A percentile compares a stretch with the other conserved stretches of the same genome.
phyloP scores from a whole-genome alignment of 257 asterid genomes.

The Nicotiana sylvestris region DNA sequence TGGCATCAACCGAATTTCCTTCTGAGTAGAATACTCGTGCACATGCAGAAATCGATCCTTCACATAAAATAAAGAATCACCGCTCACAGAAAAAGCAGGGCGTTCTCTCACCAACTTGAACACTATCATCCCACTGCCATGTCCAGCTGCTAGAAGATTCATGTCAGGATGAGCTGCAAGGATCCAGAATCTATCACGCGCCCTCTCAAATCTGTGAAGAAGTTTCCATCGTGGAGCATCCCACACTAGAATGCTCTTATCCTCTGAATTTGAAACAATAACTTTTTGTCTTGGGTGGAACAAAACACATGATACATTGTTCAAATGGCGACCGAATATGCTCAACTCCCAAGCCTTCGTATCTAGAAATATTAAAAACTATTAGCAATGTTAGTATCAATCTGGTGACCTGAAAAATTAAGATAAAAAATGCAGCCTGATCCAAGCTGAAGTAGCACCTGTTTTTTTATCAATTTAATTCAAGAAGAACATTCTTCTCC shows the following conservation, averaged over 20 bases:
- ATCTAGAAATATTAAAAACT: constrained; percentile 39
- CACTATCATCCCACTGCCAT: constrained; percentile 96
- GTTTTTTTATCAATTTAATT: not conserved
- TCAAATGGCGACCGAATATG: constrained; percentile 94
- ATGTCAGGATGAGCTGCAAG: constrained; percentile 94
- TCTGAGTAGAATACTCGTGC: constrained; percentile 81
- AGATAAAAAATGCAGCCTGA: not conserved
- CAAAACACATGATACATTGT: constrained; percentile 86
- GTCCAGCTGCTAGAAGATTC: constrained; percentile 98
- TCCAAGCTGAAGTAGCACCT: not conserved
- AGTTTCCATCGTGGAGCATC: constrained; percentile 88
- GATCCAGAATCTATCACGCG: constrained; percentile 96
- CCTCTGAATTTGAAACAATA: constrained; percentile 93
- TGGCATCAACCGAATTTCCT: constrained; percentile 77
- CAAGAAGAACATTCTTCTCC: not conserved
- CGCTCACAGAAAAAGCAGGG: constrained; percentile 80
- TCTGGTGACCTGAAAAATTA: not conserved
- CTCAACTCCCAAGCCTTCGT: constrained; percentile 99
- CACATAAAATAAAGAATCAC: constrained; percentile 75
- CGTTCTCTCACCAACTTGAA: constrained; percentile 97
- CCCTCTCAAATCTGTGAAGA: constrained; percentile 91
- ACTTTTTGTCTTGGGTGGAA: constrained; percentile 89
- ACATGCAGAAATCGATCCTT: constrained; percentile 82
- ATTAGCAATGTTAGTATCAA: constrained; percentile 6
- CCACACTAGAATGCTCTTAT: constrained; percentile 96